Percentiles rank a stretch among this genome's conserved stretches.
Evolutionary conservation across 495 filamentous ascomycete genomes (phyloP).

Genomic region (Daldinia vernicosa): DNA sequence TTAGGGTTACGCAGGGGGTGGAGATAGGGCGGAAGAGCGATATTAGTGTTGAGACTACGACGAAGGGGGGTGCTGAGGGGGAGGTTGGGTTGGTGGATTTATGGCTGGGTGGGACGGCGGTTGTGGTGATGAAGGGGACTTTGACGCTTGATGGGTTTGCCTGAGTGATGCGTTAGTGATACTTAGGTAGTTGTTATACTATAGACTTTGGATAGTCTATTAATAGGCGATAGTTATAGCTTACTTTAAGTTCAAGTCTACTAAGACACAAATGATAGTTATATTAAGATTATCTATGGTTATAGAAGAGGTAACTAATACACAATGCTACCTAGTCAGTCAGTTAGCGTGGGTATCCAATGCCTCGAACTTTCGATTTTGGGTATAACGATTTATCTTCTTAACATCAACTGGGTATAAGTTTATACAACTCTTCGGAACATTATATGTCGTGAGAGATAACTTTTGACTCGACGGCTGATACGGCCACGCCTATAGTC

Average conservation of each 20-base stretch:
- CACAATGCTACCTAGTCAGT: neutral
- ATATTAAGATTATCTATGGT: neutral
- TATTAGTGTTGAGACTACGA: conserved; percentile 53
- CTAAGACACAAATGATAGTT: too few relatives aligned
- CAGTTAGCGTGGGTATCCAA: neutral
- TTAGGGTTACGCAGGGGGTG: conserved; percentile 73
- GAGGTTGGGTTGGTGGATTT: conserved; percentile 56
- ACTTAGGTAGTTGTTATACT: neutral
- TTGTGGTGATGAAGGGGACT: conserved; percentile 66
- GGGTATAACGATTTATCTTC: neutral
- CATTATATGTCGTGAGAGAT: neutral
- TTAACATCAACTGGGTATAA: neutral
- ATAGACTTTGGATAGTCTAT: neutral
- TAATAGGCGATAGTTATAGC: neutral
- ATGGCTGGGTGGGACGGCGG: conserved; percentile 63
- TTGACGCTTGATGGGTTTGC: conserved; percentile 33
- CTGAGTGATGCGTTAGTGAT: neutral
- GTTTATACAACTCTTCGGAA: neutral
- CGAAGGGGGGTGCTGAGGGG: conserved; percentile 52
- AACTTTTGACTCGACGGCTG: too few relatives aligned
- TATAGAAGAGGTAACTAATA: neutral
- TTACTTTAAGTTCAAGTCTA: too few relatives aligned
- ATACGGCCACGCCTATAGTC: too few relatives aligned
- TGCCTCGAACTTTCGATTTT: neutral
- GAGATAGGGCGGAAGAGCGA: conserved; percentile 79